These are phyloP conservation scores for Apophysomyces trapeziformis DNA, from an alignment of 371 early-diverging fungal species.

Conservation along the genomic window DNA sequence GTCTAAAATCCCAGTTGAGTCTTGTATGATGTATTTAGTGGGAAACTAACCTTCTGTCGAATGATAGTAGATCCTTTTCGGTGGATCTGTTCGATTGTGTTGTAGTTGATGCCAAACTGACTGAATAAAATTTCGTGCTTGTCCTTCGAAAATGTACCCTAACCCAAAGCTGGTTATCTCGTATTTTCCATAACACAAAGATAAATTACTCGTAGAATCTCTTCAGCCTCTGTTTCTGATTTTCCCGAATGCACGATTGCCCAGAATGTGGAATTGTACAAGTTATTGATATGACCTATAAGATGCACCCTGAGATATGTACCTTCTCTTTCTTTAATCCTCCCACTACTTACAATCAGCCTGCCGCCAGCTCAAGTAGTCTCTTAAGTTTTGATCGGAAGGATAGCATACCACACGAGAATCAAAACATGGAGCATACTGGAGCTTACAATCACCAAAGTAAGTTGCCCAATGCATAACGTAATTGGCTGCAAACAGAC, in stretches of 20 bases:
- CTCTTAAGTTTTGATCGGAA: conserved; percentile 74
- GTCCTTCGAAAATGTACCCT: conserved; percentile 81
- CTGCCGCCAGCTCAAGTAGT: conserved; percentile 95
- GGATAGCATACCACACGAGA: conserved; percentile 91
- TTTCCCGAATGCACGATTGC: conserved; percentile 78
- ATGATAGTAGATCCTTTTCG: conserved; percentile 86
- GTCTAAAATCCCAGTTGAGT: conserved; percentile 21
- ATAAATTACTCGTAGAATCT: conserved; percentile 59
- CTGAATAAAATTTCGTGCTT: conserved; percentile 93
- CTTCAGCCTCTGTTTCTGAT: conserved; percentile 72
- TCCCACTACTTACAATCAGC: conserved; percentile 75
- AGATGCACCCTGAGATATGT: background rate
- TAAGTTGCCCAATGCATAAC: conserved; percentile 81
- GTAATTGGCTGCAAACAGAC: conserved; percentile 87
- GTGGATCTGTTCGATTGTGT: conserved; percentile 77
- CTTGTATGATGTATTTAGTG: background rate
- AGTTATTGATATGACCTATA: conserved; percentile 79
- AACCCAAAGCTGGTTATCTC: background rate
- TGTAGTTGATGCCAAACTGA: conserved; percentile 88
- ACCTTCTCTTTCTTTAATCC: background rate
- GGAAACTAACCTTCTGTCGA: conserved; percentile 55
- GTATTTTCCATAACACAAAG: background rate
- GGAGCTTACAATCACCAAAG: conserved; percentile 67
- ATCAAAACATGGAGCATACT: conserved; percentile 92
- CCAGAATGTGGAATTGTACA: conserved; percentile 97